Base-by-base conservation (phyloP, 2,329 filamentous ascomycete species). In the Ilyonectria mors-panacis region DNA sequence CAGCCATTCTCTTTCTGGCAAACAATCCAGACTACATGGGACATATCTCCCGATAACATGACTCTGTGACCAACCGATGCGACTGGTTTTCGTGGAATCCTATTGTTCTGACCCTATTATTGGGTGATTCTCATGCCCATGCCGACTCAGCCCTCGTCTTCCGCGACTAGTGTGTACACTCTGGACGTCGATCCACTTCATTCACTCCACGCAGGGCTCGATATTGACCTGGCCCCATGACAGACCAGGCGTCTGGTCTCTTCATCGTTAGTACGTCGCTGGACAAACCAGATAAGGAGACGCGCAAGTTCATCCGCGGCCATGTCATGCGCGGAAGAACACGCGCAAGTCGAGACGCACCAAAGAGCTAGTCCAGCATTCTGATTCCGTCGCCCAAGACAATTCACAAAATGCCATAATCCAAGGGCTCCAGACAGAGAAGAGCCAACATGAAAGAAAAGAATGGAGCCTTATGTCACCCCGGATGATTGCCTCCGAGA, bases 301-400 rank as follows among this genome's bases (percentile, higher is more conserved):
- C 73, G 3, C 73, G 73, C 55, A 72, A 68, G 55, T 53, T 70
- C 17, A 77, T 77, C 44, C 74, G 75, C 45, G 75, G 75, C 63
- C 73, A 77, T 74, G 74, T 76, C 10, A 77, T 77, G 75, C 73
- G 73, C 15, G 75, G 3, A 76, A 76, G 55, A 77, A 77, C 33
- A 70, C 64, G 15, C 68, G 74, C 15, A 62, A 57, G 33, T 26
- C 57, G 9, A 59, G 63, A 64, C 55, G 53, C 15, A 30, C 53
- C 44, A 58, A 53, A 37, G 59, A 63, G 45, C 35, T 57, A 15
- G 48, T 44, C 17, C 23, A 45, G 8, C 26, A 50, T 6, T 15
- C 33, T 6, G 26, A 10, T 3, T 2, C 44, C 4, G 15, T 15
- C 6, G 44, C 61, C n/a, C 59, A 48, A 39, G 19, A 3, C 15